Evolutionary conservation across 805 yeast genomes (phyloP), one percentile per base, ranked within the genome.

Genomic region (Metschnikowia colocasiae): DNA sequence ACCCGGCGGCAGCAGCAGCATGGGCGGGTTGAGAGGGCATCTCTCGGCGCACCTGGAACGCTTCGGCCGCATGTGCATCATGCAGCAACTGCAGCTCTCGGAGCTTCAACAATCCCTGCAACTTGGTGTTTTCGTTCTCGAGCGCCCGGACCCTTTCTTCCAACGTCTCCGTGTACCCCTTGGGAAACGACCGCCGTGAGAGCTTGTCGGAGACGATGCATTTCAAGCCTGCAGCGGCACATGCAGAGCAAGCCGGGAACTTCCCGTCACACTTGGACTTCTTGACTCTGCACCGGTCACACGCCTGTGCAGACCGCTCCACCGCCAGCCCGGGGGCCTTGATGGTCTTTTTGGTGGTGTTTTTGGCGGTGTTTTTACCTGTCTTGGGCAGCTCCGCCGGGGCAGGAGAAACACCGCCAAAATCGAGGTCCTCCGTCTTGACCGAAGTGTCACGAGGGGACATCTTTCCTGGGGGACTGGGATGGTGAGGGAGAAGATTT

Each of bases 131-230:
- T 58, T 89, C 95, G 3, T 84, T 79, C 62, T 89, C 96, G 19
- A 91, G 72, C 59, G 85, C 94, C 42, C 96, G 73, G n/a, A 90
- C 83, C 43, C 96, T 72, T 59, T 88, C 95, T 61, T 90, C 97
- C 45, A 90, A 64, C 2, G 90, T 83, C 65, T 90, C 97, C 0
- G 97, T 90, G 59, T 90, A 90, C 0, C 97, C 97, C 61, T 95
- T 76, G 0, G 97, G 97, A 59, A 84, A 90, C 0, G 96, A 92
- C 52, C 91, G 73, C 48, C 97, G 75, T 0, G 91, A 79, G n/a
- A 90, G 71, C 56, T 85, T 84, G 61, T 90, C 96, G 15, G 91
- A 82, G n/a, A 88, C 85, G 47, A 84, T 84, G 64, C 97, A 90
- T 53, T 87, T 92, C 48, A 90, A 77, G 3, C 96, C 97, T 3